Evolutionary conservation across 2,329 filamentous ascomycete species (phyloP).

Genomic region (Ascocoryne sarcoides): DNA sequence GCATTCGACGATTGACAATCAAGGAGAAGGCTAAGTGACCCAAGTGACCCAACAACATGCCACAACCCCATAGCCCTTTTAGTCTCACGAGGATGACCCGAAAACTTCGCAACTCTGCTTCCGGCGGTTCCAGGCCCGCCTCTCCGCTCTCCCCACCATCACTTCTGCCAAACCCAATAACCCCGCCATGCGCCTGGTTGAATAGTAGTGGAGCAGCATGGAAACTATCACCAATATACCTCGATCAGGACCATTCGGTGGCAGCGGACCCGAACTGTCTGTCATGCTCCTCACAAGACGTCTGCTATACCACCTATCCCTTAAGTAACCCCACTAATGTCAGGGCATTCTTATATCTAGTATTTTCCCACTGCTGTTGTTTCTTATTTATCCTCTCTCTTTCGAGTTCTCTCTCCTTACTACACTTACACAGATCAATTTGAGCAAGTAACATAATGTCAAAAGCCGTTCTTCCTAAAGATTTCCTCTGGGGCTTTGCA

Average conservation of each 20-base stretch:
- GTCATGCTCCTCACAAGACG: neutral
- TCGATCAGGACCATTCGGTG: neutral
- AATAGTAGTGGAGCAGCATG: too few relatives aligned
- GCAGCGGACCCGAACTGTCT: neutral
- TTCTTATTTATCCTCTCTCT: slow-evolving; percentile 2
- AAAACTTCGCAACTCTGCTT: neutral
- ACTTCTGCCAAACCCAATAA: neutral
- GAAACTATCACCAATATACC: too few relatives aligned
- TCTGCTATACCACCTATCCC: neutral
- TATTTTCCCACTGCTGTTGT: slow-evolving; percentile 3
- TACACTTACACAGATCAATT: too few relatives aligned
- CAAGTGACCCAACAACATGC: too few relatives aligned
- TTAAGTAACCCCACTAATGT: slow-evolving; percentile 10
- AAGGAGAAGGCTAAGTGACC: too few relatives aligned
- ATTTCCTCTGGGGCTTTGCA: slow-evolving; percentile 74
- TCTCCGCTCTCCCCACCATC: neutral
- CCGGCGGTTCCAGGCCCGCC: slow-evolving; percentile 2
- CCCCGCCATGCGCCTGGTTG: slow-evolving; percentile 12
- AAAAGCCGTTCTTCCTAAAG: slow-evolving; percentile 44
- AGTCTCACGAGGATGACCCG: slow-evolving; percentile 1
- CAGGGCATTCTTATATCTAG: slow-evolving; percentile 7
- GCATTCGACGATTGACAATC: too few relatives aligned
- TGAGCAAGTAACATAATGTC: too few relatives aligned
- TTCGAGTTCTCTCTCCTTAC: slow-evolving; percentile 7
- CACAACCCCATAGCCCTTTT: too few relatives aligned